Base-by-base conservation (phyloP, 2,329 filamentous ascomycete genomes). In the Fonsecaea multimorphosa region DNA sequence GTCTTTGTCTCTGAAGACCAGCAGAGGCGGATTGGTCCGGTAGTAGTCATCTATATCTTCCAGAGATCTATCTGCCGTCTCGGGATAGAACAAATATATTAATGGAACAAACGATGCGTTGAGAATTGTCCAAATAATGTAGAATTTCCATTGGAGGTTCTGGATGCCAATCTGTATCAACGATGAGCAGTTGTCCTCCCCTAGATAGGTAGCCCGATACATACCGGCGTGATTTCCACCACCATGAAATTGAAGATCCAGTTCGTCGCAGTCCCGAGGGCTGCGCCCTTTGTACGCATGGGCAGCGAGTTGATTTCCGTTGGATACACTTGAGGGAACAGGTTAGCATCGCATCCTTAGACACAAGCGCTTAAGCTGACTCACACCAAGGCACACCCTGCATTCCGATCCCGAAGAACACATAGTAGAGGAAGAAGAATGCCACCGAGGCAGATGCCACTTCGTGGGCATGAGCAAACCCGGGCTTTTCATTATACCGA, bases 391-490 rank as follows among this genome's bases (percentile, higher is more conserved):
- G 79, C 14, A 82, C 78, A 3, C 80, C 82, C 44, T 82, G 79
- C 79, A 75, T 81, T 6, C 81, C 81, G 32, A 84, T 80, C 16
- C 78, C 83, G 66, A 85, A 85, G 75, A 83, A 84, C 51, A 84
- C 78, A 69, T 84, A 84, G 74, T 84, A 85, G 6, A 85, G 69
- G 73, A 85, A 85, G 73, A 86, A 82, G 70, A 84, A 84, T 0
- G 78, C 79, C 49, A 83, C 78, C 0, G 79, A 80, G 0, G 78
- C 82, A 19, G 68, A 68, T 1, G 71, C 72, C 3, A 72, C 61
- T 58, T 64, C 64, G 14, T 70, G 70, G 11, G 63, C 40, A 14
- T 64, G 52, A 22, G 66, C 70, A 66, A 44, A 78, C 4, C 77
- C 76, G 59, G 79, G 77, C 58, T 72, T 67, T 65, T 79, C 77